phyloP scores from a whole-genome alignment of 2,329 filamentous ascomycete species.

The Epichloe elymi region DNA sequence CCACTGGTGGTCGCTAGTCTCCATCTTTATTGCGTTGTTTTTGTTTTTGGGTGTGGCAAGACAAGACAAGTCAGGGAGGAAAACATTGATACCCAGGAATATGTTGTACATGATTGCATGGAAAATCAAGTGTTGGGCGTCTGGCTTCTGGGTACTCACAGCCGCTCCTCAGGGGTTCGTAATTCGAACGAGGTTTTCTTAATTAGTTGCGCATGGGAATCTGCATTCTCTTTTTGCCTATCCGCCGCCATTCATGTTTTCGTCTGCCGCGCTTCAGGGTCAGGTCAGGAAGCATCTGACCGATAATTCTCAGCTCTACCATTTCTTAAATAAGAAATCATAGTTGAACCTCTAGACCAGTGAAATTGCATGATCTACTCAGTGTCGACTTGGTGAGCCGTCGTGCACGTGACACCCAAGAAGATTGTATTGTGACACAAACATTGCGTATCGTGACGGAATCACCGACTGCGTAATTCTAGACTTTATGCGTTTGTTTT shows the following conservation, averaged over 20 bases:
- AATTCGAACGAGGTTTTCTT: neutral
- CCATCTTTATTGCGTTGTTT: too few species aligned
- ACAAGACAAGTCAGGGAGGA: neutral
- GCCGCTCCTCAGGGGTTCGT: neutral
- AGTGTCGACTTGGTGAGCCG: too few species aligned
- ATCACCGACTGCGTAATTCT: too few species aligned
- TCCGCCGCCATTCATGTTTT: neutral
- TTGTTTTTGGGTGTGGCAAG: too few species aligned
- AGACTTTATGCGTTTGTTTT: too few species aligned
- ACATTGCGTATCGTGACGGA: too few species aligned
- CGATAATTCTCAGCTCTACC: neutral
- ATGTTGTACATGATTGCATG: neutral
- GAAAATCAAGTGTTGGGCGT: neutral
- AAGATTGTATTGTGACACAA: too few species aligned
- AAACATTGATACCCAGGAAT: slow-evolving; percentile 1
- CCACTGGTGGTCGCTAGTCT: slow-evolving; percentile 9
- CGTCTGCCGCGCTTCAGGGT: neutral
- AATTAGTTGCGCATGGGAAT: neutral
- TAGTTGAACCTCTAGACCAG: too few species aligned
- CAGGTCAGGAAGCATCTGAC: neutral
- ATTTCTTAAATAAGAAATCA: too few species aligned
- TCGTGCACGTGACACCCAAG: too few species aligned
- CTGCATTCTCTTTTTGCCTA: neutral
- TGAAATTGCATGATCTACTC: too few species aligned
- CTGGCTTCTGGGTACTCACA: neutral